Evolutionary conservation across 169 alveolate species (phyloP), one percentile per base, ranked within the genome.

Genomic region (Plasmodium vivax): DNA sequence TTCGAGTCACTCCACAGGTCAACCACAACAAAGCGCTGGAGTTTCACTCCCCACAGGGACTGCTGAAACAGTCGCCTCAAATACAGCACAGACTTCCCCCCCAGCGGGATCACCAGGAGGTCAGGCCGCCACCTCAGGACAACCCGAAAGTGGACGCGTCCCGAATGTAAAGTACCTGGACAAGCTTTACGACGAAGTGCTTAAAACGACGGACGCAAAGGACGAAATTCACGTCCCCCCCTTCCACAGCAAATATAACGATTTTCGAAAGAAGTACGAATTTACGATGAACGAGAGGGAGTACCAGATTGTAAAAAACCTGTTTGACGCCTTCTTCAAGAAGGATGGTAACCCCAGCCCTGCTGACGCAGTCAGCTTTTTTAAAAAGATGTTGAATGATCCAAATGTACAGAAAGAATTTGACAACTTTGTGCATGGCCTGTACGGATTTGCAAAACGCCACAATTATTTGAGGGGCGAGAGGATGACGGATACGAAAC

Each of bases 391-490:
- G 14, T 32, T 83, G 36, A 47, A 83, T 54, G 45, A 83, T 41
- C 3, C 32, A 41, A 9, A 14, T 27, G 56, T 56, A 14, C 91
- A 43, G 30, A n/a, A 83, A 32, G 23, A 32, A 27, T 83, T 83
- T 58, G 79, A 83, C 68, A 58, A 83, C 27, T 27, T 83, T 9
- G 9, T 30, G 91, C n/a, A 83, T 16, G 91, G 91, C 41, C 9
- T 83, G 2, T 83, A 34, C 79, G 36, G 91, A 30, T 83, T 56
- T 56, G 82, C 91, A 2, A 83, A 83, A 14, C 91, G 91, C 27
- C 79, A 83, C 43, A 83, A 58, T n/a, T 58, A 83, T n/a, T 83
- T 83, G 27, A 43, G 62, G 54, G 72, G 38, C 9, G 73, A 81
- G 16, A 36, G 14, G 58, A 79, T 38, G 54, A 81, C 30, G 9